Evolutionary conservation across 2,329 filamentous ascomycete species (phyloP), one percentile per base, ranked within the genome.

Genomic region (Tolypocladium tropicale): DNA sequence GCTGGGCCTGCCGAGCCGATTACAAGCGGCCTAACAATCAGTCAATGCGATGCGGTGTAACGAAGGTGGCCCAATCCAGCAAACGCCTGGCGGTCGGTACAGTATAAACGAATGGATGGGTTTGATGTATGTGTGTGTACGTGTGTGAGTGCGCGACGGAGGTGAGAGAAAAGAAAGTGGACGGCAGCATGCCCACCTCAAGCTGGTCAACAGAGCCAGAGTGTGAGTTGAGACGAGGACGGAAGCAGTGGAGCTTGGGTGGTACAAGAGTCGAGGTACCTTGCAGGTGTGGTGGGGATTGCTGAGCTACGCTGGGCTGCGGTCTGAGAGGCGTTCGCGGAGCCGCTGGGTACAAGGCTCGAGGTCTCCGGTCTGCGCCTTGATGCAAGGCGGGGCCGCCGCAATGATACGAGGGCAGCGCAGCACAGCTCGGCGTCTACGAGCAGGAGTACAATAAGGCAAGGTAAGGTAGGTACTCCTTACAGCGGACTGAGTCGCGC

Each of bases 1-100:
- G n/a, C 37, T 18, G 39, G 52, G 52, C 52, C 52, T 53, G 52
- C 52, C 52, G 37, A 53, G 52, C 37, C 52, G 52, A 21, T 7
- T n/a, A 32, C 46, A 49, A 12, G 28, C 9, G 11, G 43, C 30
- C 43, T n/a, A 21, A n/a, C 9, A 36, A 36, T 18, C 12, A 11
- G 28, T 32, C 28, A 32, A 28, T 16, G 46, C 28, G 46, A 49
- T 4, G 28, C 9, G 28, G 46, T 49, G 46, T 30, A 49, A 49
- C 46, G 46, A 49, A 18, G 2, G 43, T 16, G 25, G 6, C 7
- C 7, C 25, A 23, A 25, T 4, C 43, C 43, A 48, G 16, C 43
- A 30, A 18, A 10, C 5, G 9, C 18, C 43, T n/a, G 46, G 28
- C 46, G 21, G 46, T 32, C 7, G 46, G 46, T 11, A n/a, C 28